Base-by-base conservation (phyloP, 495 filamentous ascomycete species). In the Thermochaetoides thermophila region DNA sequence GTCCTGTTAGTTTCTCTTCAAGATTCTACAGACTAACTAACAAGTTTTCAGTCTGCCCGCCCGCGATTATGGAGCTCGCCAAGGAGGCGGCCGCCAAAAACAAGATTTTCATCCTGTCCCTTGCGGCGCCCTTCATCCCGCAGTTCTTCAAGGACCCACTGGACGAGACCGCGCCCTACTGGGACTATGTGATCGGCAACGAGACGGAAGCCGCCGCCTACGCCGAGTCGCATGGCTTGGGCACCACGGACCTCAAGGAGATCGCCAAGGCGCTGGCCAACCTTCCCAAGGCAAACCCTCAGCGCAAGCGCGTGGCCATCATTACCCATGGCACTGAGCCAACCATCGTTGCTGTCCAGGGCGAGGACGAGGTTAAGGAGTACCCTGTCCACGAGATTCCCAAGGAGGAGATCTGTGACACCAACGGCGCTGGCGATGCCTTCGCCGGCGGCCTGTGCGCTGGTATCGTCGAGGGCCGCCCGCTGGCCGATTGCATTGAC, bases 91-190 rank as follows among this genome's bases (percentile, higher is more conserved):
- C 81, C 10, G 63, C 64, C 18, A 74, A 84, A 59, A 77, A 93
- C 68, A 96, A 96, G 78, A 52, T 70, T 32, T 92, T 96, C 61
- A 73, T 85, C 49, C 73, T 97, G 37, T 84, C 81, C 37, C 69
- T 97, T 24, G 84, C 79, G 24, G 89, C 89, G 14, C 89, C 91
- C 18, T 99, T 96, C 73, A 91, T 99, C 43, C 63, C 80, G 23
- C 78, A 87, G 57, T 92, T 93, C 72, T 99, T 95, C 74, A 96
- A 94, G 69, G 85, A 94, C 13, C 82, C 74, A 37, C 69, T 99
- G 24, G 84, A 89, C 59, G 71, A 73, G 42, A 77, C 78, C 2
- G 67, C 80, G 7, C 79, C 77, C 14, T 96, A 92, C 73, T 87
- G 81, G 66, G 89, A 99, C 66, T 93, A 86, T 66, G 66, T 94